Base-by-base conservation (phyloP, 495 filamentous ascomycete genomes). In the Xylaria venustula region DNA sequence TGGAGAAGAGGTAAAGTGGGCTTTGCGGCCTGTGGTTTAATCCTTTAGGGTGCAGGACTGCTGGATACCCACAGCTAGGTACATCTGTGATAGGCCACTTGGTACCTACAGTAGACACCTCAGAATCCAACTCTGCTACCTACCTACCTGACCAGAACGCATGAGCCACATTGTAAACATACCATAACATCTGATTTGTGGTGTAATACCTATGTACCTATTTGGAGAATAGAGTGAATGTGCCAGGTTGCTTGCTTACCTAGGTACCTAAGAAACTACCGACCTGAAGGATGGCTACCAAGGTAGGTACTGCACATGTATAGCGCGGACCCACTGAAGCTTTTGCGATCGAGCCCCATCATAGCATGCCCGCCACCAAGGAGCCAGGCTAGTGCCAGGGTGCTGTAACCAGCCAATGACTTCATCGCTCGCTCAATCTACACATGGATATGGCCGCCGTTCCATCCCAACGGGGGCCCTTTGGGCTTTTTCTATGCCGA, bases 351-450 rank as follows among this genome's bases (percentile, higher is more conserved):
- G 11, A 9, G 8, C 53, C 53, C 37, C 53, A 44, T 40, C 2
- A 3, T 4, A 45, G 53, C 53, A 32, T 55, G 53, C 30, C 30
- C 11, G 5, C 51, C 36, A 28, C 26, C 40, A 44, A 23, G 23
- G 14, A 49, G 12, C 22, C 23, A 15, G 40, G 41, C 25, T 40
- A 26, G 26, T 42, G 34, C 51, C 34, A 54, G 51, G 54, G 15
- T 36, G 26, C 54, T 19, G 32, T n/a, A 8, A 22, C 37, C 53
- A 25, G 28, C 58, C 58, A 61, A 61, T 61, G 58, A 61, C 58
- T 61, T 61, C 58, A 61, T 61, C 26, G 15, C 40, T 61, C 50
- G 48, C 46, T 17, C 50, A 30, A 3, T 54, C 48, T 47, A 50
- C 58, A 48, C 48, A 48, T 54, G 49, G 22, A 40, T 20, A 42